A percentile compares a stretch with the other conserved stretches of the same genome.
phyloP scores from a whole-genome alignment of 2,329 filamentous ascomycete species.

The Fusarium decemcellulare region DNA sequence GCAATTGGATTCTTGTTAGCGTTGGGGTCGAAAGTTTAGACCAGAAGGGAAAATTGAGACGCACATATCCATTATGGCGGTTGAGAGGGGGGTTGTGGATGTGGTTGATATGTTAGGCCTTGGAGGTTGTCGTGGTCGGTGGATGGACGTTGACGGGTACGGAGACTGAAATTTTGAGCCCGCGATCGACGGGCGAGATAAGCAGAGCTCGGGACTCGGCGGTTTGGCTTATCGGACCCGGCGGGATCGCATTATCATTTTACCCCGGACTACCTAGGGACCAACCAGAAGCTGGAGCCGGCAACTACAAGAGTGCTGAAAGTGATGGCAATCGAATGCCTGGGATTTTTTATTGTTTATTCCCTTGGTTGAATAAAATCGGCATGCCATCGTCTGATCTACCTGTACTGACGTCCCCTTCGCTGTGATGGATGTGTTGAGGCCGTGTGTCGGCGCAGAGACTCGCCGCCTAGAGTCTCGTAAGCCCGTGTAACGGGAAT shows the following conservation, averaged over 20 bases:
- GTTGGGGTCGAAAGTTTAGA: not conserved
- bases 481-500: not conserved
- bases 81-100: slow-evolving; percentile 4
- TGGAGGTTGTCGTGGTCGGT: slow-evolving; percentile 22
- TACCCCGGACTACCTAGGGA: slow-evolving; percentile 37
- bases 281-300: not conserved
- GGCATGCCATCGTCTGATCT: too few relatives aligned
- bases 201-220: slow-evolving; percentile 30
- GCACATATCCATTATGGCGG: slow-evolving; percentile 51
- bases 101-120: slow-evolving; percentile 22
- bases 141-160: slow-evolving; percentile 29
- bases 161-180: slow-evolving; percentile 49
- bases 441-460: too few relatives aligned
- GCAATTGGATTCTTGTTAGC: slow-evolving; percentile 34
- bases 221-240: slow-evolving; percentile 40
- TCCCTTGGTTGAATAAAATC: too few relatives aligned
- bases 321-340: too few relatives aligned
- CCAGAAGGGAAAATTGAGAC: not conserved
- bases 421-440: not conserved
- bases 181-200: slow-evolving; percentile 31
- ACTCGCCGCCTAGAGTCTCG: not conserved
- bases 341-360: too few relatives aligned
- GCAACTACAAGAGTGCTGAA: not conserved
- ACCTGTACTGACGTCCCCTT: not conserved
- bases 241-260: slow-evolving; percentile 52